Conservation (phyloP, 352 stramenopile genomes). For the Thraustochytrium sp. region DNA sequence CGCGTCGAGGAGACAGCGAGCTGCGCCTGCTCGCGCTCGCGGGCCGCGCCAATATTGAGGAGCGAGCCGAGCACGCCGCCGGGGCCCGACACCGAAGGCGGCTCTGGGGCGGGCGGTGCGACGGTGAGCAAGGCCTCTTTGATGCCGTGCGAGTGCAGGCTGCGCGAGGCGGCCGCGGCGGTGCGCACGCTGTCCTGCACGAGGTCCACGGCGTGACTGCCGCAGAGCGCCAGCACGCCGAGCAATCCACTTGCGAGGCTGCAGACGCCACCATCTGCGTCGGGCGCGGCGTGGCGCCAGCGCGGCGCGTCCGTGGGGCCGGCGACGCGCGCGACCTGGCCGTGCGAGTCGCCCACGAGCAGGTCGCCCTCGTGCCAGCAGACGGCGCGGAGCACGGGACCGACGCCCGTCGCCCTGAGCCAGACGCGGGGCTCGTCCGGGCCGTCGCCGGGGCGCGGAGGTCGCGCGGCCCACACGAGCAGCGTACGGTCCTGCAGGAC, state of each 20-base stretch:
- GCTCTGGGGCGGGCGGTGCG: not conserved
- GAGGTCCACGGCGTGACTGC: not conserved
- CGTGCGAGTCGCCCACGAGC: not conserved
- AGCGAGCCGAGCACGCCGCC: not conserved
- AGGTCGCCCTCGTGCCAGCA: not conserved
- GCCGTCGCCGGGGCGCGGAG: not conserved
- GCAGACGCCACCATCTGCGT: not conserved
- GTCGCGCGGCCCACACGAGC: not conserved
- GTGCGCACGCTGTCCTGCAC: not conserved
- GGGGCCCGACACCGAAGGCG: not conserved
- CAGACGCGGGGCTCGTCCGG: not conserved
- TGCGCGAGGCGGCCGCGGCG: not conserved
- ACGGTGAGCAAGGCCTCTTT: not conserved
- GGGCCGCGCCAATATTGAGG: not conserved
- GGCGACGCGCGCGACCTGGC: not conserved
- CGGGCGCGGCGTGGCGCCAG: not conserved
- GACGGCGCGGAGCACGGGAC: not conserved
- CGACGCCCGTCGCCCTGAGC: not conserved
- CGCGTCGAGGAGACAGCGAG: not conserved
- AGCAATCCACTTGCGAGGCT: not conserved
- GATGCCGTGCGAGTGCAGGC: not conserved
- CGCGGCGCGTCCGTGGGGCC: not conserved
- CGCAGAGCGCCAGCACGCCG: not conserved
- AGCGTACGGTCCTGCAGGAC: not conserved
- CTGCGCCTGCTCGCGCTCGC: not conserved